Conservation (phyloP, 495 filamentous ascomycete species). For the Neurospora tetrasperma region DNA sequence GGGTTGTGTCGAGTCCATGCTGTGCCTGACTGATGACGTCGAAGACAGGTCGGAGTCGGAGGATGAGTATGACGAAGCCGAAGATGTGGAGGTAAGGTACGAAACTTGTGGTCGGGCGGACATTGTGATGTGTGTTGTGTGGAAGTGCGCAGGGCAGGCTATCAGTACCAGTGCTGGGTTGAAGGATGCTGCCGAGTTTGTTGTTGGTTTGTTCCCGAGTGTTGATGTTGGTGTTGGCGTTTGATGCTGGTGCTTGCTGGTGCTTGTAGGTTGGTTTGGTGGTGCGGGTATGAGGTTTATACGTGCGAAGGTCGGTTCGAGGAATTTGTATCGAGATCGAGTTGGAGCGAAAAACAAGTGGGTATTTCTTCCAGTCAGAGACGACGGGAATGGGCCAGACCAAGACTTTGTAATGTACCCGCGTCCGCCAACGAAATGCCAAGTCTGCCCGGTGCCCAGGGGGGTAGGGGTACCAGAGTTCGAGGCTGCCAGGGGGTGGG, state of each 20-base stretch:
- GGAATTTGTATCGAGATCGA: neutral
- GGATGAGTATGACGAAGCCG: constrained; percentile 28
- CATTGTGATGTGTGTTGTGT: constrained; percentile 24
- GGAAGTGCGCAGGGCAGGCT: neutral
- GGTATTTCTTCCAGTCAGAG: neutral
- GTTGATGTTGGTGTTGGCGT: neutral
- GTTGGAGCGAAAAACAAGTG: neutral
- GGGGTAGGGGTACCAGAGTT: constrained; percentile 2
- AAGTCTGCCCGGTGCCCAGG: neutral
- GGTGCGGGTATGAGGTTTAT: neutral
- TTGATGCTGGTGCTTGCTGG: neutral
- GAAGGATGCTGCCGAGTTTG: neutral
- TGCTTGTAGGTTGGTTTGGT: neutral
- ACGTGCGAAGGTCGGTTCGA: neutral
- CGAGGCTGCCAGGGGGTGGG: constrained; percentile 3
- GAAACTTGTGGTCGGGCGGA: constrained; percentile 21
- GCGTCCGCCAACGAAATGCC: constrained; percentile 4
- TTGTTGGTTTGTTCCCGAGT: neutral
- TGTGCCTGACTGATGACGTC: constrained; percentile 18
- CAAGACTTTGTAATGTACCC: constrained; percentile 9
- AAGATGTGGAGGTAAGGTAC: constrained; percentile 30
- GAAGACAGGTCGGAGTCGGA: constrained; percentile 33
- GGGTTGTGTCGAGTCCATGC: constrained; percentile 35
- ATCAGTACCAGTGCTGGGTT: neutral
- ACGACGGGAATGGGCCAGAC: constrained; percentile 12